Evolutionary conservation across 495 filamentous ascomycete species (phyloP).

Genomic region (Trichoderma erinaceum): DNA sequence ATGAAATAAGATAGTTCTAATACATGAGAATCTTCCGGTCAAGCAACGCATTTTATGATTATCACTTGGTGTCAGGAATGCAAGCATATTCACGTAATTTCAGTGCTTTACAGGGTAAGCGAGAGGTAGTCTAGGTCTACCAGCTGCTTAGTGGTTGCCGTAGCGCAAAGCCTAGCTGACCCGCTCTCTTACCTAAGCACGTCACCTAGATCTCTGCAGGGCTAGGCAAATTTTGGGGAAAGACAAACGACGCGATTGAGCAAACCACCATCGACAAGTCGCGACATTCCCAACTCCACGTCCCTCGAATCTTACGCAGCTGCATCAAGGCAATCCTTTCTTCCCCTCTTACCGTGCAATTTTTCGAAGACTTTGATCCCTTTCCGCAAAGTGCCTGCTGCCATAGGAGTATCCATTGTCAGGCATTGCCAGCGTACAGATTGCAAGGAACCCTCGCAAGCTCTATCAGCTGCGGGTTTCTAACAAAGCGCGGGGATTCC

Average conservation of each 20-base stretch:
- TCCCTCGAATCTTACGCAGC: not conserved
- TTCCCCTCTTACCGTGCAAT: not conserved
- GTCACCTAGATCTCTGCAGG: not conserved
- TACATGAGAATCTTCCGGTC: too few species aligned
- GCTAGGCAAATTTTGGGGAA: constrained; percentile 7
- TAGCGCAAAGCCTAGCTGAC: not conserved
- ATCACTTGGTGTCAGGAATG: too few species aligned
- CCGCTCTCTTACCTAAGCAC: not conserved
- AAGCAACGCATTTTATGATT: too few species aligned
- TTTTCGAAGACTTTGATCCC: not conserved
- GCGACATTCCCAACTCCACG: not conserved
- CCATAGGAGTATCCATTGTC: not conserved
- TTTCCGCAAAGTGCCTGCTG: not conserved
- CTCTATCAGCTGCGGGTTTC: not conserved
- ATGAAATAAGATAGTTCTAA: too few species aligned
- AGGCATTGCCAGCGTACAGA: not conserved
- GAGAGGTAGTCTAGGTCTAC: too few species aligned
- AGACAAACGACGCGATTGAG: constrained; percentile 11
- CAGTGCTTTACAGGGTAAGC: too few species aligned
- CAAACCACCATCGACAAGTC: constrained; percentile 4
- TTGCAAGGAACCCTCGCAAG: not conserved
- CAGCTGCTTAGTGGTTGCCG: too few species aligned
- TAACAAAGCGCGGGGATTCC: constrained; percentile 2
- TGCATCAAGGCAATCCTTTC: not conserved
- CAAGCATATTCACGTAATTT: too few species aligned